Conservation (phyloP, 2,329 filamentous ascomycete genomes). For the Calonectria hawksworthii region DNA sequence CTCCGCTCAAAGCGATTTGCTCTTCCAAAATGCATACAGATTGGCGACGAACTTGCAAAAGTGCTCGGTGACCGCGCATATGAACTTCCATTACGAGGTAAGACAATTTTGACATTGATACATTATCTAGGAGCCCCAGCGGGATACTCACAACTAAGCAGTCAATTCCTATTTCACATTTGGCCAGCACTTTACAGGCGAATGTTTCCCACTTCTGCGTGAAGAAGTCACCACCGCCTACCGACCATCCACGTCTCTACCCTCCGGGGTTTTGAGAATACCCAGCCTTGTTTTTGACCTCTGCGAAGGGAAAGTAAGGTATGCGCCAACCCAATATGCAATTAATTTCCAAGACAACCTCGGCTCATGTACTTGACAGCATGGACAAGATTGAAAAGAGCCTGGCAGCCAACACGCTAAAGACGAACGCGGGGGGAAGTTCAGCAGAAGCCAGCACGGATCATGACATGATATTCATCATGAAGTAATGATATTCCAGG, state of each 20-base stretch:
- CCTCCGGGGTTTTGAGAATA: conserved; percentile 40
- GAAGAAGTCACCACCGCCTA: conserved; percentile 41
- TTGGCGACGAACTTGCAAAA: conserved; percentile 42
- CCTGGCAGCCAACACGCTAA: conserved; percentile 36
- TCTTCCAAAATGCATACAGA: conserved; percentile 45
- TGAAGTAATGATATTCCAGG: conserved; percentile 37
- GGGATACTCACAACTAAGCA: conserved; percentile 30
- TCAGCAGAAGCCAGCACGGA: conserved; percentile 36
- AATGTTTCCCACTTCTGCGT: conserved; percentile 43
- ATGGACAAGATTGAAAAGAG: conserved; percentile 43
- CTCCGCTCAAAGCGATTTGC: conserved; percentile 45
- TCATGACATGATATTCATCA: conserved; percentile 46
- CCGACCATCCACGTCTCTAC: conserved; percentile 37
- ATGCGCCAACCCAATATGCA: conserved; percentile 12
- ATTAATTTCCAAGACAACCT: neutral
- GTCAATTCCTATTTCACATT: conserved; percentile 46
- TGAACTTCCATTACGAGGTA: conserved; percentile 46
- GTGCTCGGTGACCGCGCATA: conserved; percentile 42
- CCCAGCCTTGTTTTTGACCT: conserved; percentile 43
- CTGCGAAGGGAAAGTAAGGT: conserved; percentile 43
- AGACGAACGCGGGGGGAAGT: conserved; percentile 31
- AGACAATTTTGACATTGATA: conserved; percentile 19
- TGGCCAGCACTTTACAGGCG: conserved; percentile 44
- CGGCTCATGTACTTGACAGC: conserved; percentile 34
- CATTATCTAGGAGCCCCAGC: conserved; percentile 16